Conservation (phyloP, 371 early-diverging fungal genomes). For the Apophysomyces variabilis region DNA sequence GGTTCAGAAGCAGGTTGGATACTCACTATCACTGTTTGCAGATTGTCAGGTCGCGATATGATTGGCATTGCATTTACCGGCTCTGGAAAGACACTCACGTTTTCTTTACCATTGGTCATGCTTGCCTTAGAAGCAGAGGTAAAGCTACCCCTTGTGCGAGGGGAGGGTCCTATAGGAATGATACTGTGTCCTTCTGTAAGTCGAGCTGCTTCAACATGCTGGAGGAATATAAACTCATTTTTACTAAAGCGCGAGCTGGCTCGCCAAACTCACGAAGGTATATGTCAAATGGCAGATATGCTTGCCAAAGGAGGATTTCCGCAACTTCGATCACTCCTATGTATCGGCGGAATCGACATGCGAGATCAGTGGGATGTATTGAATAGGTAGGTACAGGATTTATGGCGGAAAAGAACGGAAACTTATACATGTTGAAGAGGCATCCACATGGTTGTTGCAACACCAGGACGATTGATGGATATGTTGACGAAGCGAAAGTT, state of each 20-base stretch:
- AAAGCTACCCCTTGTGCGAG: conserved; percentile 76
- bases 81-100: conserved; percentile 99
- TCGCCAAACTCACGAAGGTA: conserved; percentile 81
- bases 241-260: conserved; percentile 79
- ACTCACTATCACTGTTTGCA: conserved; percentile 17
- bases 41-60: conserved; percentile 87
- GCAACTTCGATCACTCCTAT: conserved; percentile 76
- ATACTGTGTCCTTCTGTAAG: conserved; percentile 87
- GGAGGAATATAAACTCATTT: neutral
- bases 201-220: neutral
- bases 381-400: conserved; percentile 39
- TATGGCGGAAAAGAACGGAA: neutral
- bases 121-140: conserved; percentile 82
- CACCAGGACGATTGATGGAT: conserved; percentile 95
- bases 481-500: conserved; percentile 81
- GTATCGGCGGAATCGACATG: conserved; percentile 97
- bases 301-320: conserved; percentile 74
- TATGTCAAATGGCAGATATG: conserved; percentile 66
- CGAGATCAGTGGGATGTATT: conserved; percentile 79
- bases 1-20: neutral
- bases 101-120: conserved; percentile 90
- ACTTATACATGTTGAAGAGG: conserved; percentile 38
- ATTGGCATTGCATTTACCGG: conserved; percentile 98
- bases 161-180: conserved; percentile 93
- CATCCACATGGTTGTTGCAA: conserved; percentile 88